phyloP scores from a whole-genome alignment of 305 asterid genomes.

The Fraxinus dipetala region DNA sequence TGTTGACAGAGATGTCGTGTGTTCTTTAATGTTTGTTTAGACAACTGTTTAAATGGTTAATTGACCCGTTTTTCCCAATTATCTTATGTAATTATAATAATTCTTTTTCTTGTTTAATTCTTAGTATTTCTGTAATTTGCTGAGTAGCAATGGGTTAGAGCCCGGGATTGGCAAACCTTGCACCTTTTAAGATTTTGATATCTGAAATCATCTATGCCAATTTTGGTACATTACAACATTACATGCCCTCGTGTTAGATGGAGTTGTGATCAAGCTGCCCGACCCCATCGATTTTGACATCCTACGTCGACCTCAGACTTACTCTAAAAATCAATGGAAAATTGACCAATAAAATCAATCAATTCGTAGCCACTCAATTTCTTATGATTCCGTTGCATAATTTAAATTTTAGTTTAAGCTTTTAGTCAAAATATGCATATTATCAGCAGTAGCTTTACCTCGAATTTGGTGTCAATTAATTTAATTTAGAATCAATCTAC shows the following conservation, averaged over 20 bases:
- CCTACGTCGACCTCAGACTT: neutral
- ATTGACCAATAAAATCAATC: neutral
- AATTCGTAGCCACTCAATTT: neutral
- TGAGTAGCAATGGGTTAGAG: neutral
- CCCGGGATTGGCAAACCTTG: neutral
- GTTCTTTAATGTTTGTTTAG: neutral
- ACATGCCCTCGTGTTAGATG: neutral
- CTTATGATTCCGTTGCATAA: neutral
- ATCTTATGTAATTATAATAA: neutral
- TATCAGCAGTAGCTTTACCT: neutral
- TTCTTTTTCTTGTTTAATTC: neutral
- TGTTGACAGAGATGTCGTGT: neutral
- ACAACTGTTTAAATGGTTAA: neutral
- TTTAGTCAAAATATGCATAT: neutral
- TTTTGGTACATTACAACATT: neutral
- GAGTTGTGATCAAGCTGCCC: neutral
- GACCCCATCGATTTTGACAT: neutral
- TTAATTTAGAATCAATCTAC: neutral
- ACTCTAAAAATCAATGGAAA: neutral
- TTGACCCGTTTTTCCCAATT: neutral
- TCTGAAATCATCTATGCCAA: neutral
- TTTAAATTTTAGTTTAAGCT: neutral
- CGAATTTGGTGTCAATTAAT: neutral
- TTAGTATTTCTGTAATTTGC: neutral
- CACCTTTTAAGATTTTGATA: neutral